Conservation (phyloP, 345 rosid genomes). For the Eucalyptus sp. region DNA sequence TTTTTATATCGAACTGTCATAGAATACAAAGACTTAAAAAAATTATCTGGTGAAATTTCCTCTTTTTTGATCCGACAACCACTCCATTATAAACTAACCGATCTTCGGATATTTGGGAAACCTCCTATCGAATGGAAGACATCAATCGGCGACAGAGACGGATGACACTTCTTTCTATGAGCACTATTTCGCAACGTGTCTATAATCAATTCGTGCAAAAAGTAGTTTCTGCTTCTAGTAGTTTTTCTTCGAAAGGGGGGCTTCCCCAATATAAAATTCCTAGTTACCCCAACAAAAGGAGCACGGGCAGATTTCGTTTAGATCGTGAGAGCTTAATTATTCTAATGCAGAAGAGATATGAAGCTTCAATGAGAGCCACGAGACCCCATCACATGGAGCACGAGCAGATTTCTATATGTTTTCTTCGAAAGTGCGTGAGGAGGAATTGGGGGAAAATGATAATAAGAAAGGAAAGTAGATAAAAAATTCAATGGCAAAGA, state of each 20-base stretch:
- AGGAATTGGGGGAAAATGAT: neutral
- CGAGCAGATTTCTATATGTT: neutral
- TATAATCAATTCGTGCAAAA: neutral
- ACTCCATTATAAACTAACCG: neutral
- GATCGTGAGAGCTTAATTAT: neutral
- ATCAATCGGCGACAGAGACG: neutral
- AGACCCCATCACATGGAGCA: neutral
- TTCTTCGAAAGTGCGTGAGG: neutral
- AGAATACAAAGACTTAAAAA: neutral
- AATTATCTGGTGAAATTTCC: neutral
- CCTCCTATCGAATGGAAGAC: neutral
- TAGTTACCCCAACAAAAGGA: neutral
- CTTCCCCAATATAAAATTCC: neutral
- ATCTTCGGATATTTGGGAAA: neutral
- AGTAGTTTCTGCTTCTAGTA: neutral
- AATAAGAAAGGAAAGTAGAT: neutral
- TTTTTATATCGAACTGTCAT: neutral
- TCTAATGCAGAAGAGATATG: neutral
- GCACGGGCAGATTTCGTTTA: neutral
- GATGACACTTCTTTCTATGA: neutral
- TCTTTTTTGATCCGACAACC: neutral
- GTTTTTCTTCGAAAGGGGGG: neutral
- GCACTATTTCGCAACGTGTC: neutral
- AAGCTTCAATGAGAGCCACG: neutral
- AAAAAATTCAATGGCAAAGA: neutral